phyloP scores from a whole-genome alignment of 768 basidiomycete genomes.

The Symmetrospora coprosmae region DNA sequence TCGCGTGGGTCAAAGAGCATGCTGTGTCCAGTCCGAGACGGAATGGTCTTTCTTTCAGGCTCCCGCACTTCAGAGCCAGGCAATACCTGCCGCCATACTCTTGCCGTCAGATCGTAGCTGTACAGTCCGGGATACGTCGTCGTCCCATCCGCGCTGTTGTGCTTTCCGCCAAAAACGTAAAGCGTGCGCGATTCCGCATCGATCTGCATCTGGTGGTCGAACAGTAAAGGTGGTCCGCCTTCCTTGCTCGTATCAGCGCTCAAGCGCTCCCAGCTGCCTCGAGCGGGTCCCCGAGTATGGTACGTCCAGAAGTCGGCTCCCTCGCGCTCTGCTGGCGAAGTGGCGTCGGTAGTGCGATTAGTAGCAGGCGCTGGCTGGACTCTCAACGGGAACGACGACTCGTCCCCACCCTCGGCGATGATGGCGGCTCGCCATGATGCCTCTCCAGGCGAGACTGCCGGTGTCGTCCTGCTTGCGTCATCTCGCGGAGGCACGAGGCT shows the following conservation, averaged over 20 bases:
- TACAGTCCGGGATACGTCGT: conserved; percentile 14
- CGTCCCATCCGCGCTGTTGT: not conserved
- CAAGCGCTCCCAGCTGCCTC: not conserved
- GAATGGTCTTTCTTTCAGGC: conserved; percentile 17
- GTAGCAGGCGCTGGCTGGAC: too few species aligned
- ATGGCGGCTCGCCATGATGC: too few species aligned
- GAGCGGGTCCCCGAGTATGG: not conserved
- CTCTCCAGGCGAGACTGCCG: too few species aligned
- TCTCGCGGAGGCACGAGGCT: too few species aligned
- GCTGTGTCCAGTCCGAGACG: conserved; percentile 29
- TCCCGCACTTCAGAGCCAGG: not conserved
- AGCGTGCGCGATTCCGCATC: not conserved
- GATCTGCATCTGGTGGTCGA: conserved; percentile 19
- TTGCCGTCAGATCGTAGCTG: not conserved
- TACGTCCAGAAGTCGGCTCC: conserved; percentile 20
- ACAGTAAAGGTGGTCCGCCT: not conserved
- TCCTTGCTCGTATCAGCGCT: not conserved
- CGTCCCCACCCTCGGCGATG: too few species aligned
- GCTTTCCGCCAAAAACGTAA: conserved; percentile 23
- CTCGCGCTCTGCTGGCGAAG: too few species aligned
- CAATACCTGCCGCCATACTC: not conserved
- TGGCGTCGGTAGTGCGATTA: too few species aligned
- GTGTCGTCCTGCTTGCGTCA: too few species aligned
- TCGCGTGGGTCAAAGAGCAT: conserved; percentile 23
- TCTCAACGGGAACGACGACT: too few species aligned